A percentile compares a stretch with the other conserved stretches of the same genome.
These are phyloP conservation scores for Fusarium sp. DNA, from an alignment of 2,329 filamentous ascomycete genomes.

Conservation along the genomic window DNA sequence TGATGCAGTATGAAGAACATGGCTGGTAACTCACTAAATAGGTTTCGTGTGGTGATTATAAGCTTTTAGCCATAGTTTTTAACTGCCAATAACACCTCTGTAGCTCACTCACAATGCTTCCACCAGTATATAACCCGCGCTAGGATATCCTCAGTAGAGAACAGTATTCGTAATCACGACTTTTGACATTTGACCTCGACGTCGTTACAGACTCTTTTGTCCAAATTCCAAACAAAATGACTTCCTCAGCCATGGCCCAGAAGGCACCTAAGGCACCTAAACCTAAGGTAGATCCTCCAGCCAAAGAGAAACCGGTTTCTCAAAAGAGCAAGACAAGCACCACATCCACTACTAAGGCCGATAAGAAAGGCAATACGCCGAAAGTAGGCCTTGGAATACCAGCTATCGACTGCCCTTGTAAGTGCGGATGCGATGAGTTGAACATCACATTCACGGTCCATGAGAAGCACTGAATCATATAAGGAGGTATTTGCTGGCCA, in stretches of 20 bases:
- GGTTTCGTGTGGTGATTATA: not conserved
- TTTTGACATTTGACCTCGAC: fast-evolving
- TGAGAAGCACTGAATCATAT: not conserved
- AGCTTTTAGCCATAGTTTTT: fast-evolving
- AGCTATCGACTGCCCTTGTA: fast-evolving
- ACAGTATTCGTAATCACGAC: fast-evolving
- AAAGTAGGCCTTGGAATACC: no score
- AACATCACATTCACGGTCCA: not conserved
- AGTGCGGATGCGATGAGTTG: not conserved
- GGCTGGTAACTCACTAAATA: not conserved
- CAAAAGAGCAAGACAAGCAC: fast-evolving
- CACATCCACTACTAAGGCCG: fast-evolving
- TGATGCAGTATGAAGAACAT: no score
- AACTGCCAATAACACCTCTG: not conserved
- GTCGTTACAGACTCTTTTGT: no score
- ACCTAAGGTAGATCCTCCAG: not conserved
- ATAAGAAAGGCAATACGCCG: fast-evolving
- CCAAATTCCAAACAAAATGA: not conserved
- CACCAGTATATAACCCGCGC: not conserved
- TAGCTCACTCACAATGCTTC: no score
- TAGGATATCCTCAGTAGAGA: fast-evolving
- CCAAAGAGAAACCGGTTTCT: not conserved
- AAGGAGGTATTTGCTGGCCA: fast-evolving
- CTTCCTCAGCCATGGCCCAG: fast-evolving
- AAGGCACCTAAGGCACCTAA: not conserved